Conservation (phyloP, 2,329 filamentous ascomycete species). For the Fonsecaea monophora region DNA sequence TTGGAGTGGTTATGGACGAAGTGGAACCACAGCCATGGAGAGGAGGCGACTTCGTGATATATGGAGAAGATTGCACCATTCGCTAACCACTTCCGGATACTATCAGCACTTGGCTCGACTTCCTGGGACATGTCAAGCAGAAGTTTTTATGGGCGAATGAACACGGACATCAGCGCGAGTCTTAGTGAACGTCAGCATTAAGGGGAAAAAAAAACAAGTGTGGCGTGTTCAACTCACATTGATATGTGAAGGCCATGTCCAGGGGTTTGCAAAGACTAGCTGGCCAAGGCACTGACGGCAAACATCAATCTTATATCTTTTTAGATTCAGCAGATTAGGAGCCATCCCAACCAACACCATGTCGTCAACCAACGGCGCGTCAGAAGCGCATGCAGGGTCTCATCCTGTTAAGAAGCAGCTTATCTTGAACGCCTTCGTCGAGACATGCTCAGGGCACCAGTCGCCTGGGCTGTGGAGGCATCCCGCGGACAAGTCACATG, state of each 20-base stretch:
- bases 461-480: conserved; percentile 68
- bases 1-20: neutral
- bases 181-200: neutral
- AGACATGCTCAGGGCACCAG: conserved; percentile 61
- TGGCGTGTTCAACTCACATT: neutral
- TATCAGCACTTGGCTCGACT: neutral
- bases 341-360: neutral
- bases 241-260: neutral
- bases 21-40: neutral
- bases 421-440: conserved; percentile 60
- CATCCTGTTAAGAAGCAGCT: conserved; percentile 48
- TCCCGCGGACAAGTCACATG: conserved; percentile 66
- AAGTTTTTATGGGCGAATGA: neutral
- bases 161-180: conserved; percentile 17
- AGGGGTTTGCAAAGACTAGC: neutral
- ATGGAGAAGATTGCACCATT: conserved; percentile 21
- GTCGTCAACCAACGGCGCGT: conserved; percentile 15
- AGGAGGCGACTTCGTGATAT: conserved; percentile 13
- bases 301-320: too few species aligned
- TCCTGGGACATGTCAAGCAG: neutral
- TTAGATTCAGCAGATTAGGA: too few species aligned
- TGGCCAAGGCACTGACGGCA: neutral
- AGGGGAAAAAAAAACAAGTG: neutral
- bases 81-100: conserved; percentile 1
- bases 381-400: neutral